Base-by-base conservation (phyloP, 73 alveolate species). In the Blepharisma japonicum region DNA sequence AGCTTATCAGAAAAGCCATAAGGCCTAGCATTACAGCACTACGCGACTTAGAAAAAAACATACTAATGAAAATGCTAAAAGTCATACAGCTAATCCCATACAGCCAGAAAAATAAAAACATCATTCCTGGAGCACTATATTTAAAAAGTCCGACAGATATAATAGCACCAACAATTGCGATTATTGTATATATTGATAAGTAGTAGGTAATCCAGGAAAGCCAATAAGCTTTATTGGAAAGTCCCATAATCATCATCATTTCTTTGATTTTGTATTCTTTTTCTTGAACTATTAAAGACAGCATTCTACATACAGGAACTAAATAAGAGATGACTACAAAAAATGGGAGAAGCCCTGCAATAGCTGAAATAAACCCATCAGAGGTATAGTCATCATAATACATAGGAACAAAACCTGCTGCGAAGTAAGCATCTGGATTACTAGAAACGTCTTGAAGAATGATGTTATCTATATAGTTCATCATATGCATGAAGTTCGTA, bases 191-290 rank as follows among this genome's bases (percentile, higher is more conserved):
- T n/a, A 95, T 90, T 2, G 89, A 77, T 6, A 90, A 56, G 81
- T 92, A 95, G 83, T 87, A 83, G 6, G 89, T 83, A 54, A 96
- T 86, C 97, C 97, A 95, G 0, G 99, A 95, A 20, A 89, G 79
- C 91, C 96, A 96, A 78, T 93, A 96, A 23, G 95, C 87, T 14
- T 90, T 77, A 61, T 94, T 97, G 23, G 87, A 85, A 74, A 96
- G 71, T 27, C 99, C 99, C 99, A 96, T 96, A 86, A 96, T 94
- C 89, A 92, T 96, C 99, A 96, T 96, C 6, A 96, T 94, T 89
- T 96, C 99, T 94, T 96, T 95, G 6, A 91, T 95, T 82, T 85
- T 92, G 21, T 94, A 76, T 86, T 94, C 99, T 74, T 95, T 95
- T 83, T 96, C 99, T 32, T 81, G 76, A 1, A 85, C 77, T 0